Conservation (phyloP, 148 eudicot genomes). For the Heliamphora exappendiculata region DNA sequence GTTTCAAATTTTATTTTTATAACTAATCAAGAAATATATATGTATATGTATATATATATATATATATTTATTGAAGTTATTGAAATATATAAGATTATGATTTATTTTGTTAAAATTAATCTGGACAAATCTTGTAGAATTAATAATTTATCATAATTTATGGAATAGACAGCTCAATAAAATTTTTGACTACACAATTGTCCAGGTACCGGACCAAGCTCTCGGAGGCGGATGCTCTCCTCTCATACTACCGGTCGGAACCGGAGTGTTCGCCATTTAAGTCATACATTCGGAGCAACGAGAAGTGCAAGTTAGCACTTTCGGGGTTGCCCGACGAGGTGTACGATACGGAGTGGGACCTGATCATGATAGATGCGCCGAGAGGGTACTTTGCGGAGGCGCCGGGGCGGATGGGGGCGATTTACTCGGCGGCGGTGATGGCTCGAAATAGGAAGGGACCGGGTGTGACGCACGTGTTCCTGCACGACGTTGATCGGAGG, state of each 20-base stretch:
- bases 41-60: too few relatives aligned
- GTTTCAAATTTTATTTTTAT: too few relatives aligned
- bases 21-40: too few relatives aligned
- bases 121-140: too few relatives aligned
- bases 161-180: too few relatives aligned
- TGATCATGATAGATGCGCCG: constrained; percentile 57
- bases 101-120: too few relatives aligned
- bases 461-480: constrained; percentile 34
- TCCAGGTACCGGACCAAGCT: constrained; percentile 36
- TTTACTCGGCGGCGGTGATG: constrained; percentile 45
- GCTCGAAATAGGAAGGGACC: constrained; percentile 31
- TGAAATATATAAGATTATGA: too few relatives aligned
- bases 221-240: constrained; percentile 27
- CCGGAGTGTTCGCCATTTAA: constrained; percentile 18
- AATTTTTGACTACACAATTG: too few relatives aligned
- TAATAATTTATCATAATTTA: too few relatives aligned
- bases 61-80: too few relatives aligned
- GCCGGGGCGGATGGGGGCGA: constrained; percentile 53
- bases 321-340: constrained; percentile 29
- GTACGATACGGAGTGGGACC: constrained; percentile 46
- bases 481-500: constrained; percentile 43
- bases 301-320: constrained; percentile 29
- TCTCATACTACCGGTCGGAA: constrained; percentile 9
- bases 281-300: constrained; percentile 23
- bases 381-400: constrained; percentile 35